Evolutionary conservation across 2,329 filamentous ascomycete species (phyloP), one percentile per base, ranked within the genome.

Genomic region (Beauveria brongniartii): DNA sequence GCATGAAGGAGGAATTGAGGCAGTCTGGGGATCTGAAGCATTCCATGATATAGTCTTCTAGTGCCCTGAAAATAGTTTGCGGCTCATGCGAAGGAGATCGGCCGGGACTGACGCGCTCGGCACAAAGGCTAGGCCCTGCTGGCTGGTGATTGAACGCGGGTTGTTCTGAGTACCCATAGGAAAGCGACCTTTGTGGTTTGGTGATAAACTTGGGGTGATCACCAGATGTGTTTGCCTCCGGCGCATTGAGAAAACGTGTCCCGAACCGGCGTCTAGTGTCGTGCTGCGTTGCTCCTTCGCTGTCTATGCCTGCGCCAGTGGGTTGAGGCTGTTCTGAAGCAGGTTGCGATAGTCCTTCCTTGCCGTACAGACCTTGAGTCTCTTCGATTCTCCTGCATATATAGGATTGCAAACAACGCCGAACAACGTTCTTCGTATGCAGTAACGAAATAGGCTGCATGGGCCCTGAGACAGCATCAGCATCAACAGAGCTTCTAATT

Each of bases 1-100:
- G 61, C 43, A 81, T 76, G 69, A 96, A 96, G 0, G 91, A 92
- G 16, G 77, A 78, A 70, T 94, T 95, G n/a, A 96, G 74, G 64
- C 82, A 86, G 57, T 88, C 81, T 65, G 86, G 86, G 0, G 86
- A 86, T 59, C 83, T 81, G 67, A 95, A 90, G 66, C 83, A 88
- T 22, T 75, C 72, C 55, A 85, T 75, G 46, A 96, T 81, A 69
- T 94, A 93, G 63, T 92, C 88, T 73, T 96, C 91, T 16, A 96
- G 71, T 5, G 81, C 80, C 63, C 83, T 86, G 71, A 96, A 96
- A 12, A 93, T 84, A 43, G 77, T 78, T 68, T 82, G 85, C 3
- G 80, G 73, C 3, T 79, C 79, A 22, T 64, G 64, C 2, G 66
- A 64, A 9, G 59, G 51, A 18, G 58, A 58, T n/a, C 55, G 64